phyloP scores from a whole-genome alignment of 75 land plant genomes.

The Cunninghamia lanceolata region DNA sequence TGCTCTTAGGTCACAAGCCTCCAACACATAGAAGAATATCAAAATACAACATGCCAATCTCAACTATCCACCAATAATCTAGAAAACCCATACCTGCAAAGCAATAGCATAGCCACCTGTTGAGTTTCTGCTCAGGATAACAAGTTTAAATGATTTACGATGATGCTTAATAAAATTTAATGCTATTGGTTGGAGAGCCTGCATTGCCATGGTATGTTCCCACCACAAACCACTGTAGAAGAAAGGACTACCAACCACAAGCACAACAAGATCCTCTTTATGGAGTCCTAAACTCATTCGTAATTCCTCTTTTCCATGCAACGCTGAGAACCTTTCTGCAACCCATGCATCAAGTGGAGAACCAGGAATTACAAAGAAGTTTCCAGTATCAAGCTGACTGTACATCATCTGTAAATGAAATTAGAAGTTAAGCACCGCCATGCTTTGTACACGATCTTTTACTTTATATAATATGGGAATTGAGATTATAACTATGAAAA shows the following conservation, averaged over 20 bases:
- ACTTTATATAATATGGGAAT: neutral
- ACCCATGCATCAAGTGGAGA: conserved; percentile 80
- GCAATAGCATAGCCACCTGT: conserved; percentile 38
- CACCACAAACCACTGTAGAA: conserved; percentile 65
- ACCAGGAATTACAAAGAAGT: conserved; percentile 89
- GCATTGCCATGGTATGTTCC: conserved; percentile 77
- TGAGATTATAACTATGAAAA: neutral
- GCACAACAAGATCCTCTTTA: conserved; percentile 55
- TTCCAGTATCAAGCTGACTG: conserved; percentile 69
- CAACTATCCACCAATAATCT: neutral
- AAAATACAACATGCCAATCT: neutral
- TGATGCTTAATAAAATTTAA: conserved; percentile 18
- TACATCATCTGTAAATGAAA: conserved; percentile 68
- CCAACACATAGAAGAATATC: neutral
- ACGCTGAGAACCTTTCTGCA: conserved; percentile 42
- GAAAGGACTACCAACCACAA: conserved; percentile 76
- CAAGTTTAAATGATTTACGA: conserved; percentile 37
- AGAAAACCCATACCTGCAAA: conserved; percentile 40
- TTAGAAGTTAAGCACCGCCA: neutral
- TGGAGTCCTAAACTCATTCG: conserved; percentile 44
- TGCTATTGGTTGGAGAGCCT: conserved; percentile 47
- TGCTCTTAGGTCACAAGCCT: neutral
- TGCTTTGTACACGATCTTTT: neutral
- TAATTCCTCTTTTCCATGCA: conserved; percentile 45
- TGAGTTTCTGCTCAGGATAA: conserved; percentile 73